These are phyloP conservation scores for Neurospora cerealis DNA, from an alignment of 495 filamentous ascomycete genomes.

Conservation along the genomic window DNA sequence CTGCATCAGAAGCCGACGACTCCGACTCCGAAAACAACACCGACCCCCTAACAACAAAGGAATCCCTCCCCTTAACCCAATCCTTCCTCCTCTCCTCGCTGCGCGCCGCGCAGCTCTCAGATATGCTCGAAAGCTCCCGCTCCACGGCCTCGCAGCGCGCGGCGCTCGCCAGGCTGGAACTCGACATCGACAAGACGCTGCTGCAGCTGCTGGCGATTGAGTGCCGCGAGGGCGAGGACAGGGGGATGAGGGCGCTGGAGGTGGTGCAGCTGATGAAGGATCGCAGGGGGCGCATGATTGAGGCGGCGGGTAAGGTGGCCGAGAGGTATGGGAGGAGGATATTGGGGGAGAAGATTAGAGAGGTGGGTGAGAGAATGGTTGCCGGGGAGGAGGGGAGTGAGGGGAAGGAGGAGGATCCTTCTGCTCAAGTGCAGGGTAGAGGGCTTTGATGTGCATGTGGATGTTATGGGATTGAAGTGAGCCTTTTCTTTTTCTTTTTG, in stretches of 20 bases:
- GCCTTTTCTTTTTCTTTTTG: neutral
- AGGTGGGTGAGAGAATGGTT: slow-evolving; percentile 57
- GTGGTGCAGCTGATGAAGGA: slow-evolving; percentile 67
- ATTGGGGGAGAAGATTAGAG: slow-evolving; percentile 76
- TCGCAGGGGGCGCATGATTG: slow-evolving; percentile 70
- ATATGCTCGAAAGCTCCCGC: slow-evolving; percentile 53
- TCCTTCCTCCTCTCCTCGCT: slow-evolving; percentile 65
- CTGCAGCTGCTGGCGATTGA: slow-evolving; percentile 84
- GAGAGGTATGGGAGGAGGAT: slow-evolving; percentile 65
- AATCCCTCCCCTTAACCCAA: slow-evolving; percentile 55
- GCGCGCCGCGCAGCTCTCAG: slow-evolving; percentile 58
- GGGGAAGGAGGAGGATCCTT: slow-evolving; percentile 2
- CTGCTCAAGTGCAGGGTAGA: too few relatives aligned
- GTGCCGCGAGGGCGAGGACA: slow-evolving; percentile 83
- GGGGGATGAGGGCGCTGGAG: slow-evolving; percentile 90
- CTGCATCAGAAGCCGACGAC: slow-evolving; percentile 9
- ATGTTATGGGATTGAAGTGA: neutral
- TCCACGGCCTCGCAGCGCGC: slow-evolving; percentile 50
- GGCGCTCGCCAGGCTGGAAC: slow-evolving; percentile 56
- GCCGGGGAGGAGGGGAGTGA: slow-evolving; percentile 40
- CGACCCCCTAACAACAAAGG: slow-evolving; percentile 15
- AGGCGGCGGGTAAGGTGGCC: slow-evolving; percentile 76
- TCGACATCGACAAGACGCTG: slow-evolving; percentile 77
- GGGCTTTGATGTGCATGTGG: too few relatives aligned
- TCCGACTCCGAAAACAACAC: slow-evolving; percentile 25